These are phyloP conservation scores for Gnomoniopsis smithogilvyi DNA, from an alignment of 2,329 filamentous ascomycete genomes.

Conservation along the genomic window DNA sequence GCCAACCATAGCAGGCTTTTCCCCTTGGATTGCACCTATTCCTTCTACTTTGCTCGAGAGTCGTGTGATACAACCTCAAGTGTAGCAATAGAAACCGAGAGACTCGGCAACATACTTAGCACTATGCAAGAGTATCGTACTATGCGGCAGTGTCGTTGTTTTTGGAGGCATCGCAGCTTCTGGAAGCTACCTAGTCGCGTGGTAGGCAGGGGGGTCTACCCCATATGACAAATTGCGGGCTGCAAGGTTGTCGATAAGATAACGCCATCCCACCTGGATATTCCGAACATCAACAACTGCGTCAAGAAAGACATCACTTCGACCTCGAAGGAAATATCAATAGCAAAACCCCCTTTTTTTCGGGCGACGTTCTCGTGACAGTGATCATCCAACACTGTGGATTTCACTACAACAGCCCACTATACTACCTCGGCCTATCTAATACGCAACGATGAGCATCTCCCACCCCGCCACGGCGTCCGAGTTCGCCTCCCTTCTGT, in stretches of 20 bases:
- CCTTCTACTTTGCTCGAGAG: too few relatives aligned
- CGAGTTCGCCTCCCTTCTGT: constrained; percentile 48
- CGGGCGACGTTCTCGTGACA: not conserved
- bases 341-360: not conserved
- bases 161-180: constrained; percentile 1
- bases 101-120: too few relatives aligned
- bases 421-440: not conserved
- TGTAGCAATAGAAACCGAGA: too few relatives aligned
- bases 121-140: not conserved
- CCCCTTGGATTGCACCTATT: too few relatives aligned
- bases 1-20: too few relatives aligned
- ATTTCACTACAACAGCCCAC: not conserved
- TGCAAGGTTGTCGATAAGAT: constrained; percentile 12
- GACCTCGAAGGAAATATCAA: too few relatives aligned
- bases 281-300: not conserved
- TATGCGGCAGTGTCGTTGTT: not conserved
- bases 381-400: too few relatives aligned
- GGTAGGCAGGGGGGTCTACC: not conserved
- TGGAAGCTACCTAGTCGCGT: not conserved
- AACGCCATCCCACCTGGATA: constrained; percentile 5
- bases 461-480: constrained; percentile 38
- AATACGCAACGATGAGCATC: constrained; percentile 18
- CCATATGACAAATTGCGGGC: constrained; percentile 1
- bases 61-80: too few relatives aligned
- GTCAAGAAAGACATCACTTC: not conserved